Percentiles rank a stretch among this genome's conserved stretches.
phyloP scores from a whole-genome alignment of 129 eudicot genomes.

The Silybum marianum region DNA sequence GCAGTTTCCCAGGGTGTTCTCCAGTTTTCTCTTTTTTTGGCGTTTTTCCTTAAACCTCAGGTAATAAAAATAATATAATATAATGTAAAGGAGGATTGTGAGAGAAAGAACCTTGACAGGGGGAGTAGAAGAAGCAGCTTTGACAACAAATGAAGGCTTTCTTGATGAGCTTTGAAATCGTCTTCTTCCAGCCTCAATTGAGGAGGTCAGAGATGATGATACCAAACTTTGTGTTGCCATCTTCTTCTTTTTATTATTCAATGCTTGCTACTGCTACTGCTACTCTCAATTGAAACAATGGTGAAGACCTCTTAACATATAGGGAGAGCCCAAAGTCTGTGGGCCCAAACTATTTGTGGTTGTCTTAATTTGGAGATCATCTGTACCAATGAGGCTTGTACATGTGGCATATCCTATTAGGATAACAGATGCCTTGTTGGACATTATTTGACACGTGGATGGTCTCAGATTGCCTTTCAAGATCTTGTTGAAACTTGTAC shows the following conservation, averaged over 20 bases:
- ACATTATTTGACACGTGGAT: constrained; percentile 23
- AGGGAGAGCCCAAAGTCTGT: constrained; percentile 8
- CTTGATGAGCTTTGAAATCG: constrained; percentile 40
- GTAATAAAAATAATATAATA: too few relatives aligned
- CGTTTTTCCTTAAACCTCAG: too few relatives aligned
- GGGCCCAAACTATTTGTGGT: constrained; percentile 49
- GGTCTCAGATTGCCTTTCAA: constrained; percentile 25
- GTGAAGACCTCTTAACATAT: background rate
- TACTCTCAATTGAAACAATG: background rate
- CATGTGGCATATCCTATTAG: constrained; percentile 47
- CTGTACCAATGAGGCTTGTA: constrained; percentile 37
- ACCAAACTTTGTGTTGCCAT: constrained; percentile 75
- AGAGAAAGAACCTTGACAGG: constrained; percentile 67
- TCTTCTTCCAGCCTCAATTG: constrained; percentile 51
- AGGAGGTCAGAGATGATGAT: constrained; percentile 65
- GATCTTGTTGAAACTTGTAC: constrained; percentile 27
- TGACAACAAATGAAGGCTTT: constrained; percentile 58
- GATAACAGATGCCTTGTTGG: constrained; percentile 43
- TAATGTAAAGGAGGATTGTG: background rate
- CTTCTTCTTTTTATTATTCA: background rate
- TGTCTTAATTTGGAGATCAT: constrained; percentile 35
- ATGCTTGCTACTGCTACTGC: background rate
- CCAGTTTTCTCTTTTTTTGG: too few relatives aligned
- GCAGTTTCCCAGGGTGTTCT: too few relatives aligned
- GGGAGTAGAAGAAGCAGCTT: constrained; percentile 69